Conservation (phyloP, 164 flowering plant genomes). For the Vitis rupestris region DNA sequence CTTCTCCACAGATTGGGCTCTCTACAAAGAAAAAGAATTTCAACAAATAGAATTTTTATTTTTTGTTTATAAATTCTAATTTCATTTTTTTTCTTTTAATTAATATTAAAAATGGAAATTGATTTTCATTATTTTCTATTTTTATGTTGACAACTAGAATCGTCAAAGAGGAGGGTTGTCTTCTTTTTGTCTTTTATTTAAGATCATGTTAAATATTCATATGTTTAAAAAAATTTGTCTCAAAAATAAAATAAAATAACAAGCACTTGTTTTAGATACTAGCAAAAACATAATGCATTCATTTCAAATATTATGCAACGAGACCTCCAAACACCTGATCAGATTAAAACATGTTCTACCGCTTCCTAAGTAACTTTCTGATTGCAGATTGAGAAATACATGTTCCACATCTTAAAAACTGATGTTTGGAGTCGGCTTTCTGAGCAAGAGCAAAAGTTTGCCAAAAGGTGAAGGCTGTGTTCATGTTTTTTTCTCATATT, state of each 20-base stretch:
- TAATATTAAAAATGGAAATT: no score
- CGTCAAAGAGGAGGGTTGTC: no score
- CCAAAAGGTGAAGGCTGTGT: slow-evolving; percentile 44
- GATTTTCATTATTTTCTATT: no score
- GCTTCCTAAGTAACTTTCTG: slow-evolving; percentile 1
- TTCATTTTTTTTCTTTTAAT: no score
- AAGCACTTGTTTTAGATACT: not conserved
- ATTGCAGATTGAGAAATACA: slow-evolving; percentile 76
- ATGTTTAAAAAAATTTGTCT: no score
- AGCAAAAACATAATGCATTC: not conserved
- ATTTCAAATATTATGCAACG: not conserved
- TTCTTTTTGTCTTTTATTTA: no score
- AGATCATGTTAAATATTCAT: no score
- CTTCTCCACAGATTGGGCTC: no score
- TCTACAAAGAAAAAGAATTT: no score
- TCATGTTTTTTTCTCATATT: not conserved
- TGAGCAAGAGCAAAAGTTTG: slow-evolving; percentile 61
- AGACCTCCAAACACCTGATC: not conserved
- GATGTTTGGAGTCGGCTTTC: slow-evolving; percentile 68
- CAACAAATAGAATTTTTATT: no score
- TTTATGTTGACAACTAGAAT: no score
- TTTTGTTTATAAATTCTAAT: no score
- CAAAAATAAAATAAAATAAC: not conserved
- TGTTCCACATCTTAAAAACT: slow-evolving; percentile 62
- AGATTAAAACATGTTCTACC: not conserved